These are phyloP conservation scores for Cylindrodendrum hubeiense DNA, from an alignment of 2,329 filamentous ascomycete species.

Conservation along the genomic window DNA sequence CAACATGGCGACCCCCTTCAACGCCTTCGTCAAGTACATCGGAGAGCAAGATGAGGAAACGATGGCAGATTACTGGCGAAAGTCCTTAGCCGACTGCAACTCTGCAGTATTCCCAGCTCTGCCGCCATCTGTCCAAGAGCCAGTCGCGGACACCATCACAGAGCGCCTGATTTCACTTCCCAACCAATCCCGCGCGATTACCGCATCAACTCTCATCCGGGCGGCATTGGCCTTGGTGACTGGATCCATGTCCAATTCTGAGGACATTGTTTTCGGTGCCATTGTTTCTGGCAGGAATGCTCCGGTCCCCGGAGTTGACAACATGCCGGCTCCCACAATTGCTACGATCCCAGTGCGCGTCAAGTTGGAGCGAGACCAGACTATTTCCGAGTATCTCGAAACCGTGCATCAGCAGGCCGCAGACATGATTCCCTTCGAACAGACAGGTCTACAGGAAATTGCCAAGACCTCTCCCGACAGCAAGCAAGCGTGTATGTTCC, in stretches of 20 bases:
- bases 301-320: conserved; percentile 33
- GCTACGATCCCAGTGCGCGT: conserved; percentile 35
- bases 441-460: conserved; percentile 23
- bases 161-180: conserved; percentile 4
- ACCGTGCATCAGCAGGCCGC: conserved; percentile 27
- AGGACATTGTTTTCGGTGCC: conserved; percentile 41
- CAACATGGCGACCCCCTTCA: background rate
- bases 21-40: background rate
- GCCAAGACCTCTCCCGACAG: background rate
- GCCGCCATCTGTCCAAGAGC: conserved; percentile 2
- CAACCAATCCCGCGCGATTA: background rate
- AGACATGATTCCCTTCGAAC: conserved; percentile 21
- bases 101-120: conserved; percentile 15
- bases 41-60: background rate
- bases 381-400: conserved; percentile 56
- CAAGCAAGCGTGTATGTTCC: conserved; percentile 15
- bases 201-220: conserved; percentile 36
- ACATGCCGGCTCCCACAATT: conserved; percentile 30
- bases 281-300: conserved; percentile 40
- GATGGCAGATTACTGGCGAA: conserved; percentile 6
- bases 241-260: conserved; percentile 28
- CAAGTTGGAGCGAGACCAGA: conserved; percentile 39
- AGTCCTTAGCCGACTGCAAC: conserved; percentile 1
- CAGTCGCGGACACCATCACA: background rate
- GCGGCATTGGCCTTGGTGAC: conserved; percentile 46